Conservation (phyloP, 2,329 filamentous ascomycete species). For the Cladophialophora chaetospira region DNA sequence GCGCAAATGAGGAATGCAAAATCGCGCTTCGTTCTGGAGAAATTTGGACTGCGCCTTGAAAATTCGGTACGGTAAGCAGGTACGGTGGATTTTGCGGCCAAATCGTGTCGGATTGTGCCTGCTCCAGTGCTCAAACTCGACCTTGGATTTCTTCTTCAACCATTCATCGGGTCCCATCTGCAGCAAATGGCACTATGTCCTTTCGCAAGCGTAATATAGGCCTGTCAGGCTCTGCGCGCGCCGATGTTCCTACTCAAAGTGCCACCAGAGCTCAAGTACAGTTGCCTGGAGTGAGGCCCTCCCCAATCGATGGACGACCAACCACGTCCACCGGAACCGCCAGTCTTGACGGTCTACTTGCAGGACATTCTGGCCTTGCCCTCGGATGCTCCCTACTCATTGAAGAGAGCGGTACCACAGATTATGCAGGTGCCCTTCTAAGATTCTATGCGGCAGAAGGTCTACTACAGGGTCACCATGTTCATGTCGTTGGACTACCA, state of each 20-base stretch:
- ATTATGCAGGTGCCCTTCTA: constrained; percentile 82
- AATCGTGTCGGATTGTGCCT: too few relatives aligned
- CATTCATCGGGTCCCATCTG: not conserved
- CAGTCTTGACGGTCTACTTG: constrained; percentile 80
- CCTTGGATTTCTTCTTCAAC: not conserved
- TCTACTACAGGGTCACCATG: constrained; percentile 82
- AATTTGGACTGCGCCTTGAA: not conserved
- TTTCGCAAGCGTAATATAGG: constrained; percentile 69
- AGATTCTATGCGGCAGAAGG: constrained; percentile 93
- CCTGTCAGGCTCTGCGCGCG: constrained; percentile 47
- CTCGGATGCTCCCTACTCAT: constrained; percentile 79
- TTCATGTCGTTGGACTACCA: constrained; percentile 80
- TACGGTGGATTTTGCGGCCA: constrained; percentile 9
- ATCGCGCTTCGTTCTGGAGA: not conserved
- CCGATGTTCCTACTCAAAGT: constrained; percentile 33
- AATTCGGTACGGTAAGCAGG: not conserved
- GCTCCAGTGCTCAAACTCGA: too few relatives aligned
- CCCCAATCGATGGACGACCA: constrained; percentile 80
- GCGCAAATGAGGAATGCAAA: not conserved
- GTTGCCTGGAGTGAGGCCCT: constrained; percentile 69
- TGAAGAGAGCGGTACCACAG: constrained; percentile 88
- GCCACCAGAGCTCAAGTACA: constrained; percentile 33
- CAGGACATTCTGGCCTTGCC: constrained; percentile 81
- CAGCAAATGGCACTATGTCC: constrained; percentile 57
- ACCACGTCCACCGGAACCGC: constrained; percentile 90